Percentiles rank a stretch among this genome's conserved stretches.
phyloP scores from a whole-genome alignment of 2,329 filamentous ascomycete species.

The Tolypocladium nubicola region DNA sequence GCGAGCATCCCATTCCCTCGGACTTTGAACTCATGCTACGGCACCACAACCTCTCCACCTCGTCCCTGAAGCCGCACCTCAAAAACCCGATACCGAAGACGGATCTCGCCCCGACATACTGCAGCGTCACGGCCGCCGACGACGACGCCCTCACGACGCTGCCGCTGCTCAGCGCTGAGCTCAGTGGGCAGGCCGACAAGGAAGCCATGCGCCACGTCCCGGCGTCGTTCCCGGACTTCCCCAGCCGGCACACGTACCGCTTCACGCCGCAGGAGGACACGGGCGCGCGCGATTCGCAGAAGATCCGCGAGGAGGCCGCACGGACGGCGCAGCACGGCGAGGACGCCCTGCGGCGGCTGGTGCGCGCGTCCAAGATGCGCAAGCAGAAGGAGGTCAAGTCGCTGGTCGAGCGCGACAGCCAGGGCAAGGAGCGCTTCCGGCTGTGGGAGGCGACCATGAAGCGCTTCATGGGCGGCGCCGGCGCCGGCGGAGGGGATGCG shows the following conservation, averaged over 20 bases:
- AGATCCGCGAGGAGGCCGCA: conserved; percentile 48
- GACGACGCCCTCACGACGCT: conserved; percentile 29
- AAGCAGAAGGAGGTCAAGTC: conserved; percentile 54
- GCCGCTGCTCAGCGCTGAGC: conserved; percentile 39
- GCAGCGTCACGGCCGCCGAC: conserved; percentile 25
- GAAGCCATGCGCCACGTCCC: conserved; percentile 46
- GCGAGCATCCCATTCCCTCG: conserved; percentile 40
- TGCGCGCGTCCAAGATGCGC: conserved; percentile 52
- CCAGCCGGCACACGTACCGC: conserved; percentile 53
- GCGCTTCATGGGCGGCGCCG: conserved; percentile 32
- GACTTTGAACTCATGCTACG: conserved; percentile 47
- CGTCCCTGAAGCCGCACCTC: conserved; percentile 44
- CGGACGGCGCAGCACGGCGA: conserved; percentile 51
- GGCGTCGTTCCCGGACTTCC: conserved; percentile 47
- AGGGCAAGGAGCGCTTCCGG: conserved; percentile 44
- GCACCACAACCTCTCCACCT: conserved; percentile 39
- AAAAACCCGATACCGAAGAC: conserved; percentile 37
- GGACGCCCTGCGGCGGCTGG: conserved; percentile 47
- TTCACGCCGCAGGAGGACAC: conserved; percentile 43
- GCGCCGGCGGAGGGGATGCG: conserved; percentile 17
- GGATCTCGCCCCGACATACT: conserved; percentile 26
- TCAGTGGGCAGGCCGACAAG: conserved; percentile 49
- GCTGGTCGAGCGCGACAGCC: conserved; percentile 39
- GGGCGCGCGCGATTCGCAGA: conserved; percentile 39
- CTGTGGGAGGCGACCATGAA: conserved; percentile 54